Evolutionary conservation across 352 stramenopile species (phyloP), one percentile per base, ranked within the genome.

Genomic region (Pythium dissimile): DNA sequence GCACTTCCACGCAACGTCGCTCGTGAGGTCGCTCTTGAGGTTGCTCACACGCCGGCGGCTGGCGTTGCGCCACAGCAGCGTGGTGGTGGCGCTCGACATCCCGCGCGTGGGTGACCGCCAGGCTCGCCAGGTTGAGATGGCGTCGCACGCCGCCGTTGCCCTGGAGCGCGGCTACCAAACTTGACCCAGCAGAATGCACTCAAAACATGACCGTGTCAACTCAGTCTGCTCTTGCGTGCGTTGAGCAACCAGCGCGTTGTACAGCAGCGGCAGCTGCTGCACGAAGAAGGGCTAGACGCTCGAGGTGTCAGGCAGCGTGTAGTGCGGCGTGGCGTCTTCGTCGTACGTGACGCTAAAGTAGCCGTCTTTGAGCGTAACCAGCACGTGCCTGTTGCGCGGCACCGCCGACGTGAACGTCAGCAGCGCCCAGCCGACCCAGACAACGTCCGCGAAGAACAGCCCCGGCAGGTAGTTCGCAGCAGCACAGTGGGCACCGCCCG

Each of bases 141-240:
- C 50, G 50, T 20, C 15, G 3, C 2, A 50, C 16, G n/a, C 38
- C 27, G 5, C 27, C 38, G 10, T 28, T 26, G 3, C 34, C 54
- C 12, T 61, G 54, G 1, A 60, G 31, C 3, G 31, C 54, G 5
- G 20, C 24, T 7, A 46, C 13, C 1, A 34, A 54, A n/a, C 23
- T 41, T 46, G 42, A 61, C 26, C 54, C 54, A 61, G 44, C 54
- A 61, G 6, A 61, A n/a, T 38, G 28, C 54, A 61, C 0, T n/a
- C 35, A 46, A 62, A 62, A n/a, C n/a, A n/a, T n/a, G n/a, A n/a
- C n/a, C n/a, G n/a, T n/a, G n/a, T n/a, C n/a, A n/a, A n/a, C n/a
- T n/a, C n/a, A n/a, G n/a, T n/a, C n/a, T n/a, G n/a, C n/a, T n/a
- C n/a, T n/a, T n/a, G n/a, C n/a, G n/a, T n/a, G n/a, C n/a, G n/a